A percentile compares a stretch with the other conserved stretches of the same genome.
phyloP scores from a whole-genome alignment of 139 green algal genomes.

The Klebsormidium nitens region DNA sequence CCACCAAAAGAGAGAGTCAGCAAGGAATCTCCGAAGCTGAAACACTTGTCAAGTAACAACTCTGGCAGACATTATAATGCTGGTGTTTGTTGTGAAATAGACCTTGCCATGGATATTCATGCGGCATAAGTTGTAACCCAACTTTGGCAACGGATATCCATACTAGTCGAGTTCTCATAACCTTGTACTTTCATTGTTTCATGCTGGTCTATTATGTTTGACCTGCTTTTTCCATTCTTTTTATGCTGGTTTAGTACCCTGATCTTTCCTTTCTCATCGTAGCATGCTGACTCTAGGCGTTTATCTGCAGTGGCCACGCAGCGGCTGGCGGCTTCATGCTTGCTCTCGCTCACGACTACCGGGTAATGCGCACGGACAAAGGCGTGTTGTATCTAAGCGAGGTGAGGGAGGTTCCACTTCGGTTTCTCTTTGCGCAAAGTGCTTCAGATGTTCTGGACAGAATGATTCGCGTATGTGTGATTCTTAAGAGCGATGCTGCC shows the following conservation, averaged over 20 bases:
- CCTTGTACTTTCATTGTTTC: neutral
- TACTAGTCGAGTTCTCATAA: neutral
- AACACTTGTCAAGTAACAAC: too few relatives aligned
- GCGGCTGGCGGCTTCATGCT: slow-evolving; percentile 26
- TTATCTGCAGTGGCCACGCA: slow-evolving; percentile 23
- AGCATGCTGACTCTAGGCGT: too few relatives aligned
- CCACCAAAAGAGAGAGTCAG: too few relatives aligned
- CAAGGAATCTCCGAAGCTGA: too few relatives aligned
- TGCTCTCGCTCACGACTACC: slow-evolving; percentile 31
- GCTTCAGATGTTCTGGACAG: neutral
- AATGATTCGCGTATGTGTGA: neutral
- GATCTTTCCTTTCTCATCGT: too few relatives aligned
- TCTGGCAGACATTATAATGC: too few relatives aligned
- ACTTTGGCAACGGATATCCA: neutral
- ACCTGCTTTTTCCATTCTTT: neutral
- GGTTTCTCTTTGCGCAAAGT: neutral
- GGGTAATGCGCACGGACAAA: slow-evolving; percentile 12
- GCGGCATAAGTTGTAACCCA: neutral
- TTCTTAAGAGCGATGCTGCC: neutral
- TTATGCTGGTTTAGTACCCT: neutral
- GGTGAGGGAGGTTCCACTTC: too few relatives aligned
- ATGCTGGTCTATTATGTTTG: too few relatives aligned
- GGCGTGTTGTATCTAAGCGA: slow-evolving; percentile 23
- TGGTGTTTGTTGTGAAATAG: too few relatives aligned
- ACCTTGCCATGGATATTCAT: too few relatives aligned